phyloP scores from a whole-genome alignment of 2,329 filamentous ascomycete genomes.

The Penicillium glabrum region DNA sequence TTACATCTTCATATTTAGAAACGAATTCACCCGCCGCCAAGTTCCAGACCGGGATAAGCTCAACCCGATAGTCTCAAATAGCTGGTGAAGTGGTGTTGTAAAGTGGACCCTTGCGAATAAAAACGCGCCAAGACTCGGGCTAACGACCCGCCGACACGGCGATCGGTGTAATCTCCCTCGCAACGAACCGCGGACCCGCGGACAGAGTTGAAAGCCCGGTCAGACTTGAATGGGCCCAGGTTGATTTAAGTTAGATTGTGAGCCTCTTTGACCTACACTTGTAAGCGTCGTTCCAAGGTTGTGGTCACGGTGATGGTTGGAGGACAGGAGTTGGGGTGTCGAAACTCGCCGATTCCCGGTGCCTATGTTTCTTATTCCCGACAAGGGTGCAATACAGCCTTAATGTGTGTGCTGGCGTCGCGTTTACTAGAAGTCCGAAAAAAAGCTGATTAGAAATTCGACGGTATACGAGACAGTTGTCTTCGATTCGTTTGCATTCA shows the following conservation, averaged over 20 bases:
- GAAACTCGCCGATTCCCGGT: no score
- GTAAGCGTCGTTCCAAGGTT: neutral
- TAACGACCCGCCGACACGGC: slow-evolving; percentile 16
- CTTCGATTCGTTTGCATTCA: neutral
- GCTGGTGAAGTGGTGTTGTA: neutral
- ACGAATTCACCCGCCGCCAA: neutral
- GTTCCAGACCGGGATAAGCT: neutral
- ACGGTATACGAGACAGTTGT: neutral
- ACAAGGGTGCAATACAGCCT: neutral
- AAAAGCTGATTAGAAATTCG: neutral
- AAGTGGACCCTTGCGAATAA: neutral
- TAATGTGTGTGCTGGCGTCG: neutral
- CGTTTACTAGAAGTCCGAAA: neutral
- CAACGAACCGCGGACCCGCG: neutral
- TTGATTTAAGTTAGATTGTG: neutral
- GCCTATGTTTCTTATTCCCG: neutral
- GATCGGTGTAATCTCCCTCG: neutral
- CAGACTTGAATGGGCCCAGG: neutral
- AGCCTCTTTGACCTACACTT: no score
- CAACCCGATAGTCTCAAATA: neutral
- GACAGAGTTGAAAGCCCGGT: neutral
- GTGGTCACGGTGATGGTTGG: neutral
- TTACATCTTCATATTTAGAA: neutral
- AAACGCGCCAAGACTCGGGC: slow-evolving; percentile 15
- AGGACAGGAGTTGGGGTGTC: no score